Evolutionary conservation across 2,329 filamentous ascomycete species (phyloP), one percentile per base, ranked within the genome.

Genomic region (Fusarium circinatum): DNA sequence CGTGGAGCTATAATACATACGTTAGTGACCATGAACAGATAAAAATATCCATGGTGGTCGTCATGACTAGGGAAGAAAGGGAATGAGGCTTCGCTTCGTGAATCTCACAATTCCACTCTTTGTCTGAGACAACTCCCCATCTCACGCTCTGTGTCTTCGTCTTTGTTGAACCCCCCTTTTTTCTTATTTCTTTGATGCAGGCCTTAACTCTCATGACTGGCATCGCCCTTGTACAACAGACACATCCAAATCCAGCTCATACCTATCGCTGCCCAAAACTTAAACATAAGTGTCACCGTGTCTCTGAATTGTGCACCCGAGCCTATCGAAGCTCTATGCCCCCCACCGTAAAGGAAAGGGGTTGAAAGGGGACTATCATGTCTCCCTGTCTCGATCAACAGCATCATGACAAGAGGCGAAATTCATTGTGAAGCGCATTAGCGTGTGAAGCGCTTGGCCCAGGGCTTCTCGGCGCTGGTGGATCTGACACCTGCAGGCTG

Each of bases 401-500:
- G 59, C 63, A 69, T 69, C 68, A 65, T 69, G 59, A 54, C 64
- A 62, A 51, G 60, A 68, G 52, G 63, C 71, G 56, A 75, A 58
- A 74, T 55, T 42, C 36, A 51, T 41, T 39, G 62, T 64, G 49
- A 62, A 68, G 62, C 66, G 62, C 73, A 58, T 70, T 70, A 76
- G 71, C 64, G 52, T 70, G 34, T 49, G 48, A 49, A 62, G 59
- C 49, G 64, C 62, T 64, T 74, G 65, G 62, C 32, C 61, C 69
- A 65, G 61, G 69, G 63, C 62, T 64, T 54, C 67, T 63, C 59
- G 48, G 59, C 51, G 57, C 60, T n/a, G 34, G 74, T 73, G 74
- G 74, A 73, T 76, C 71, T 75, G 65, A 71, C 68, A 76, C 62
- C 62, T 76, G 74, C 74, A 76, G 62, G 59, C 57, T 73, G 45